Base-by-base conservation (phyloP, 176 grass and related monocot genomes). In the Eleusine coracana region DNA sequence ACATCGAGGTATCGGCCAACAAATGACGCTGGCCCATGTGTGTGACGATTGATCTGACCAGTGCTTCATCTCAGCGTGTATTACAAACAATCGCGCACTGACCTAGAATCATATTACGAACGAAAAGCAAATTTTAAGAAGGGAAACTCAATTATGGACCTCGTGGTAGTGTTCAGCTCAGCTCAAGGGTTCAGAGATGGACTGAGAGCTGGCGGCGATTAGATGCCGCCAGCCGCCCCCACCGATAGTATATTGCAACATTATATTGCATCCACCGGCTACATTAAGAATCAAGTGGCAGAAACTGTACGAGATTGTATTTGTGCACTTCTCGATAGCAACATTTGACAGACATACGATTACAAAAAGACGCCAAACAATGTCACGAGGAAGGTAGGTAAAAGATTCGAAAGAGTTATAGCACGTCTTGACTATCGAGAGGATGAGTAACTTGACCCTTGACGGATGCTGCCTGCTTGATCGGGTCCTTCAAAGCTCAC, bases 251-350 rank as follows among this genome's bases (percentile, higher is more conserved):
- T n/a, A 34, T 49, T 21, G 40, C 15, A 20, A 40, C 15, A 31
- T 78, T 78, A 40, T 8, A 31, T 78, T 78, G 40, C 60, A 18
- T 49, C 64, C 76, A 65, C 27, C 76, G 66, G 40, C 41, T 78
- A 31, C 40, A 18, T 56, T 56, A 7, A 20, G 0, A 56, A 56
- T 56, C 5, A 56, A 56, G 52, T 18, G 52, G 52, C 52, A 1
- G 5, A 21, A 56, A 56, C 18, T 56, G 52, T 56, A 56, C 52
- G 52, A 56, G 52, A 56, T 29, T 29, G 3, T 63, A 12, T 28
- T 14, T 62, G 25, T 62, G 10, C 11, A 29, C 60, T 63, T 63
- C 25, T 63, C 23, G 10, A 63, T 11, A 8, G n/a, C 25, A 63
- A 63, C 60, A 12, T 61, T 61, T 61, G 58, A 25, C 58, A 61